phyloP scores from a whole-genome alignment of 345 rosid genomes.

The Schrenkiella parvula region DNA sequence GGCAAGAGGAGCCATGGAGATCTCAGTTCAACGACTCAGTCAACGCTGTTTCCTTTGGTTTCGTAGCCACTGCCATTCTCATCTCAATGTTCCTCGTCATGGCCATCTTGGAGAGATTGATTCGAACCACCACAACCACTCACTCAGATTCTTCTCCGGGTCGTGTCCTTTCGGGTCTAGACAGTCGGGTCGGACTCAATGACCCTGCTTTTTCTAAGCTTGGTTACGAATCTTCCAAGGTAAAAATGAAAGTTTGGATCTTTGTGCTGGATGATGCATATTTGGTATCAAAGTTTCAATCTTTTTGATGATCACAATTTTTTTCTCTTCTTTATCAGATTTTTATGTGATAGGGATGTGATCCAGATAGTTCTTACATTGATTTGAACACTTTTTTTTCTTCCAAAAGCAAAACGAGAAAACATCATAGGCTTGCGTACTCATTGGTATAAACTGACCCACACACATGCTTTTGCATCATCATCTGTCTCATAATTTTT shows the following conservation, averaged over 20 bases:
- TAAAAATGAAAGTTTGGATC: conserved; percentile 18
- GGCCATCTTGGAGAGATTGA: conserved; percentile 78
- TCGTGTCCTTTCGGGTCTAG: conserved; percentile 39
- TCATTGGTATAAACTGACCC: conserved; percentile 16
- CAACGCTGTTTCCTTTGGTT: conserved; percentile 82
- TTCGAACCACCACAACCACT: conserved; percentile 40
- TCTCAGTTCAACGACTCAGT: conserved; percentile 53
- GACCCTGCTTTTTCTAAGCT: conserved; percentile 38
- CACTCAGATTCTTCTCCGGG: conserved; percentile 1
- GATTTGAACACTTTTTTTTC: conserved; percentile 3
- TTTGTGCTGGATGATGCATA: neutral
- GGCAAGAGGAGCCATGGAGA: conserved; percentile 46
- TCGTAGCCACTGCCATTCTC: conserved; percentile 86
- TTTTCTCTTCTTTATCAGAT: neutral
- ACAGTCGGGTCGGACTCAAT: conserved; percentile 46
- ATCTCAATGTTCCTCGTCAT: conserved; percentile 86
- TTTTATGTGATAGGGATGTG: conserved; percentile 19
- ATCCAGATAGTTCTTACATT: conserved; percentile 14
- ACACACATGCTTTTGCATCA: conserved; percentile 22
- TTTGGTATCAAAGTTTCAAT: neutral
- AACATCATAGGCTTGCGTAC: conserved; percentile 11
- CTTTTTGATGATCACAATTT: neutral
- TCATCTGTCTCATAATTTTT: conserved; percentile 1
- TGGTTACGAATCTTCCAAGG: conserved; percentile 68
- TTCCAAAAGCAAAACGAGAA: conserved; percentile 8